Base-by-base conservation (phyloP, 192 early-diverging fungal species). In the Entomortierella lignicola region DNA sequence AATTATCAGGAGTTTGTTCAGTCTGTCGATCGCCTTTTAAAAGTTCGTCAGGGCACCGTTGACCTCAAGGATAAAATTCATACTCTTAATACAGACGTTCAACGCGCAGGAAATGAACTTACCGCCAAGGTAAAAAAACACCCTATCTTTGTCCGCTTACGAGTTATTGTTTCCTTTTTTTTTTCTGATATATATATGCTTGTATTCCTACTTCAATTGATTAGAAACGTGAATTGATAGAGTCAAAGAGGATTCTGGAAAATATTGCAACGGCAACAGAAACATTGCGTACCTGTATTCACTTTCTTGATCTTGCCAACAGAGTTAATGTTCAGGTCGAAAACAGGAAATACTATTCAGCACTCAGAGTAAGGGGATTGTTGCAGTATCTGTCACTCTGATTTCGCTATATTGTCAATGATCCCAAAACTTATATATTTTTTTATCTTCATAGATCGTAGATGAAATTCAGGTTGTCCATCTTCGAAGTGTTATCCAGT, bases 1-100 rank as follows among this genome's bases (percentile, higher is more conserved):
- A 94, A 99, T 81, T 97, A 97, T 81, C 93, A 98, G 86, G 95
- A 97, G 83, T 97, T 97, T 72, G 92, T 96, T 3, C 92, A 96
- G 68, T 93, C 94, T 0, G 95, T 99, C 6, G 97, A 97, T 55
- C 95, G 98, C 71, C 89, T 99, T 30, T 86, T 99, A 51, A 96
- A 97, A 85, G 96, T 99, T 21, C 88, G 97, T 25, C 88, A 92
- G 69, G 95, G 92, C 44, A 94, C 98, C 0, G 89, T 91, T 0
- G 87, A 91, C 51, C 85, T 98, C 44, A 96, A 95, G 66, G 85
- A 89, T 63, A 94, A 95, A 69, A 92, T 99, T 44, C 84, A 91
- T 10, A 89, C 89, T 27, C 89, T 99, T 32, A 99, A 99, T 73
- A 79, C 84, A 4, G 90, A 97, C 64, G 83, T 99, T 44, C 97